These are phyloP conservation scores for Trichoderma oligosporum DNA, from an alignment of 2,329 filamentous ascomycete species.

Conservation along the genomic window DNA sequence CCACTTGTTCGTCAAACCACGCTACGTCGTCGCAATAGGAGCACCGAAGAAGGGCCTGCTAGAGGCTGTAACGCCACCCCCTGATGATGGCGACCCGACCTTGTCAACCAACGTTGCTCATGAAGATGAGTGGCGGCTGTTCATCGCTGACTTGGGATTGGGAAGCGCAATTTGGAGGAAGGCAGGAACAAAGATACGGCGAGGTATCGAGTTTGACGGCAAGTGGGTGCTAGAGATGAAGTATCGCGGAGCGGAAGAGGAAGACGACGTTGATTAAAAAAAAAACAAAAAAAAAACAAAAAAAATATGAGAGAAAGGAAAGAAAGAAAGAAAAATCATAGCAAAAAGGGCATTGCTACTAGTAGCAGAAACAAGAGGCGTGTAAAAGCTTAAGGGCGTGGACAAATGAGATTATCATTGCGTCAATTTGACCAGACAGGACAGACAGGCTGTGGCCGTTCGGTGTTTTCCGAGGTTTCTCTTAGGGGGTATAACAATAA, in stretches of 20 bases:
- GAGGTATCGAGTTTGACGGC: conserved; percentile 83
- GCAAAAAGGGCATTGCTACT: no score
- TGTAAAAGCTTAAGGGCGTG: background rate
- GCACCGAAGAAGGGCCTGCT: conserved; percentile 82
- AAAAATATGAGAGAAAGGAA: background rate
- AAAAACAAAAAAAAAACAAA: background rate
- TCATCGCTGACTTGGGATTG: conserved; percentile 83
- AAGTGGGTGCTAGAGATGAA: conserved; percentile 77
- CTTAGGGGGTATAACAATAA: background rate
- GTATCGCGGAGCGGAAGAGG: conserved; percentile 40
- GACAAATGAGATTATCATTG: background rate
- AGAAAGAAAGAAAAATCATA: background rate
- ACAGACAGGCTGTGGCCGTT: background rate
- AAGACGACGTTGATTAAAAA: conserved; percentile 21
- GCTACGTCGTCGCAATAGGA: conserved; percentile 79
- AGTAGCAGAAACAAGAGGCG: background rate
- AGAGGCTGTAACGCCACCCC: conserved; percentile 62
- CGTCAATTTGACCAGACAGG: background rate
- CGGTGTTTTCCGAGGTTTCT: background rate
- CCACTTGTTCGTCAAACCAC: conserved; percentile 73
- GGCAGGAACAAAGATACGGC: conserved; percentile 73
- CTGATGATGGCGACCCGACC: conserved; percentile 38
- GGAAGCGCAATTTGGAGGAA: conserved; percentile 80
- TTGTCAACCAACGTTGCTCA: conserved; percentile 32
- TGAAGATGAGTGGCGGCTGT: conserved; percentile 70